Percentiles rank a stretch among this genome's conserved stretches.
phyloP scores from a whole-genome alignment of 768 basidiomycete species.

The Mycena floridula region DNA sequence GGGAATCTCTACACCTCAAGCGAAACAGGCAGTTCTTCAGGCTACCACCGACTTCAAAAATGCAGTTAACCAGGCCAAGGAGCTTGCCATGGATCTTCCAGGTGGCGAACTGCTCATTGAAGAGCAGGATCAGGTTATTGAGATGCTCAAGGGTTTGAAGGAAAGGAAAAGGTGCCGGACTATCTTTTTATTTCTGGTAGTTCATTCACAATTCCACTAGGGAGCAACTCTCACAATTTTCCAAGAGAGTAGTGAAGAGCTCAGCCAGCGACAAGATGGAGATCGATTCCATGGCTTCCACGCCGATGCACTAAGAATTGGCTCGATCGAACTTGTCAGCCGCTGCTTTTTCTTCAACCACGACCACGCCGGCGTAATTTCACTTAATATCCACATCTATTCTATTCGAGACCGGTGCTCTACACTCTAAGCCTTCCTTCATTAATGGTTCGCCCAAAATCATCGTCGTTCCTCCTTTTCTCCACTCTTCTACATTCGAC shows the following conservation, averaged over 20 bases:
- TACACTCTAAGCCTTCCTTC: too few species aligned
- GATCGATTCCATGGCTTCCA: slow-evolving; percentile 71
- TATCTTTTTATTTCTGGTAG: neutral
- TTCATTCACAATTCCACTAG: slow-evolving; percentile 24
- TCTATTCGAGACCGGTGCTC: too few species aligned
- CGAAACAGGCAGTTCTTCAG: slow-evolving; percentile 61
- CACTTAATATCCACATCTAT: neutral
- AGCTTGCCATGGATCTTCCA: slow-evolving; percentile 50
- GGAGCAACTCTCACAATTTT: slow-evolving; percentile 48
- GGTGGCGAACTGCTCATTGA: slow-evolving; percentile 66
- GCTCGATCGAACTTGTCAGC: neutral
- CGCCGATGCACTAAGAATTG: slow-evolving; percentile 31
- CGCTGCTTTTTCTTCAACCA: neutral
- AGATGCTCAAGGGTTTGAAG: slow-evolving; percentile 57
- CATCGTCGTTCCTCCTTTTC: neutral
- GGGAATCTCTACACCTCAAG: slow-evolving; percentile 46
- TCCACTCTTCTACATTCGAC: neutral
- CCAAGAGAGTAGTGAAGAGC: slow-evolving; percentile 12
- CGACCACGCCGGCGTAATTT: neutral
- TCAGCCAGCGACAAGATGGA: slow-evolving; percentile 44
- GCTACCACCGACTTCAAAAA: slow-evolving; percentile 70
- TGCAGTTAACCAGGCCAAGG: slow-evolving; percentile 50
- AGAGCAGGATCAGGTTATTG: slow-evolving; percentile 68
- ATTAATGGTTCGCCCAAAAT: too few species aligned
- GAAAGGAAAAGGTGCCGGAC: slow-evolving; percentile 51